Evolutionary conservation across 2,329 filamentous ascomycete genomes (phyloP).

Genomic region (Pseudogymnoascus sp.): DNA sequence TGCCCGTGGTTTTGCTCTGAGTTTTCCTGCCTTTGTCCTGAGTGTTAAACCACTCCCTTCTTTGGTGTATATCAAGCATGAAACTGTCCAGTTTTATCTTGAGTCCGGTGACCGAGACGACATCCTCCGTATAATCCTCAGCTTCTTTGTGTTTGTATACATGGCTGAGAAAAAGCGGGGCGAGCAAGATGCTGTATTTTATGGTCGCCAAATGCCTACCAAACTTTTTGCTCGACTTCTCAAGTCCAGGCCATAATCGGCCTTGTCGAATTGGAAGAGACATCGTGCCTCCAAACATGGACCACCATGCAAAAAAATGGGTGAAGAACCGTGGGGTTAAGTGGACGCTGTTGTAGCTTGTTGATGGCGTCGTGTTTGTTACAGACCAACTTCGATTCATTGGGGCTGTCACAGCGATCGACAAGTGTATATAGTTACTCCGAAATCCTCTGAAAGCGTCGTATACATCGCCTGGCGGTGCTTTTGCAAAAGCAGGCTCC

Average conservation of each 20-base stretch:
- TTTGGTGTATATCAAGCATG: slow-evolving; percentile 92
- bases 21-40: slow-evolving; percentile 70
- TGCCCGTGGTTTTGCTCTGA: slow-evolving; percentile 77
- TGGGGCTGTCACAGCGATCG: slow-evolving; percentile 82
- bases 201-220: slow-evolving; percentile 95
- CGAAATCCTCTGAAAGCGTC: slow-evolving; percentile 97
- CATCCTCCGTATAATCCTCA: slow-evolving; percentile 72
- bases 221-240: slow-evolving; percentile 98
- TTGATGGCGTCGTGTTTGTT: slow-evolving; percentile 66
- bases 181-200: slow-evolving; percentile 91
- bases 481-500: slow-evolving; percentile 67
- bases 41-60: slow-evolving; percentile 85
- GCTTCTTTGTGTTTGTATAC: slow-evolving; percentile 98
- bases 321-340: slow-evolving; percentile 94
- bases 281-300: slow-evolving; percentile 89
- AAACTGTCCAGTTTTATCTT: slow-evolving; percentile 95
- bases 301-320: slow-evolving; percentile 98
- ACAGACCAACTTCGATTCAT: slow-evolving; percentile 81
- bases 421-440: slow-evolving; percentile 94
- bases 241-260: slow-evolving; percentile 79
- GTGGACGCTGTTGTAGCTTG: slow-evolving; percentile 95
- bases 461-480: slow-evolving; percentile 54
- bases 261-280: slow-evolving; percentile 92
- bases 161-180: slow-evolving; percentile 89
- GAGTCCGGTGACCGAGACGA: slow-evolving; percentile 87